phyloP scores from a whole-genome alignment of 2,329 filamentous ascomycete species.

The Chrysosporium queenslandicum region DNA sequence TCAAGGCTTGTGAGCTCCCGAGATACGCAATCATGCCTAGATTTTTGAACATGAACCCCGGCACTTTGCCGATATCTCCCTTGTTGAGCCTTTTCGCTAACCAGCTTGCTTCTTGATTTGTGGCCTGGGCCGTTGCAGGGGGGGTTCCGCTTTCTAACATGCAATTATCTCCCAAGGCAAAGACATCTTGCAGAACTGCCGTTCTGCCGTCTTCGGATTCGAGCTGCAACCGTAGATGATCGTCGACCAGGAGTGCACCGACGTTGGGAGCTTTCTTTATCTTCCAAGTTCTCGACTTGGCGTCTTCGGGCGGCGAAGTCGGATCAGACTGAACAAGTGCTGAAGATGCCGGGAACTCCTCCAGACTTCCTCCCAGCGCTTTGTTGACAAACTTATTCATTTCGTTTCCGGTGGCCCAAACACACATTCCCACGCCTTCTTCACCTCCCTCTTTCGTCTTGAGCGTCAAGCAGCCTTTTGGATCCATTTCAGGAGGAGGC shows the following conservation, averaged over 20 bases:
- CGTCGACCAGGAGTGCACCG: constrained; percentile 46
- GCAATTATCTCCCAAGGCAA: constrained; percentile 48
- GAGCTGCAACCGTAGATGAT: constrained; percentile 47
- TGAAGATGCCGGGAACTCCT: constrained; percentile 16
- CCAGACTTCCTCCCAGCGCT: constrained; percentile 25
- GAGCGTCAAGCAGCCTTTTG: constrained; percentile 42
- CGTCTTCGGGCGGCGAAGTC: constrained; percentile 5
- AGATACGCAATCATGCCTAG: constrained; percentile 52
- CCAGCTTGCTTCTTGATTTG: constrained; percentile 50
- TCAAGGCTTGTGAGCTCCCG: constrained; percentile 47
- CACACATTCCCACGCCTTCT: constrained; percentile 50
- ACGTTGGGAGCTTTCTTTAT: constrained; percentile 41
- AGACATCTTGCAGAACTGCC: constrained; percentile 45
- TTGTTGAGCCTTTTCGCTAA: constrained; percentile 47
- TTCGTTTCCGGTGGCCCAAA: constrained; percentile 51
- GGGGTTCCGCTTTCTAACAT: constrained; percentile 43
- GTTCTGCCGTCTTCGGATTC: constrained; percentile 28
- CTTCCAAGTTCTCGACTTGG: constrained; percentile 33
- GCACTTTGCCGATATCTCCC: constrained; percentile 27
- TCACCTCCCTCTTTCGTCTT: constrained; percentile 49
- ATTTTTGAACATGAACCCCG: constrained; percentile 46
- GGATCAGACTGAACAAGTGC: not conserved
- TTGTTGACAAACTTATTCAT: constrained; percentile 46
- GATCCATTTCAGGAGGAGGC: constrained; percentile 32
- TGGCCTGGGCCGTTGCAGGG: constrained; percentile 51